Evolutionary conservation across 2,329 filamentous ascomycete species (phyloP).

Genomic region (Pseudocercospora ulei): DNA sequence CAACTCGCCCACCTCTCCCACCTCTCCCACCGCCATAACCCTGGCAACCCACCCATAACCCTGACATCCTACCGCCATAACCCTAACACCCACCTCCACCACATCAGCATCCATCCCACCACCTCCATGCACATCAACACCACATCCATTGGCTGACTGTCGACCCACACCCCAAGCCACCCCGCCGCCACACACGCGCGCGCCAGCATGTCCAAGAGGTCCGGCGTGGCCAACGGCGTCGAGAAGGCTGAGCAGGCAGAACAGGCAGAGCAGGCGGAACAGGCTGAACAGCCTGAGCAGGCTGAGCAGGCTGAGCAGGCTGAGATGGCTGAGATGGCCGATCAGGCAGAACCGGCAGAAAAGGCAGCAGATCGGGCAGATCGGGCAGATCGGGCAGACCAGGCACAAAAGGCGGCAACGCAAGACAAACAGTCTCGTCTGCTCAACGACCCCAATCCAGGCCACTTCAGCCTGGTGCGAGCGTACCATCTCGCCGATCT

Average conservation of each 20-base stretch:
- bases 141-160: too few species aligned
- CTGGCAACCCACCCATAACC: too few species aligned
- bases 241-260: constrained; percentile 35
- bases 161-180: too few species aligned
- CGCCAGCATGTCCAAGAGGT: constrained; percentile 54
- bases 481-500: constrained; percentile 69
- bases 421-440: constrained; percentile 68
- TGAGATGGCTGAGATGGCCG: constrained; percentile 44
- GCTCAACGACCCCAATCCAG: constrained; percentile 53
- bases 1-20: too few species aligned
- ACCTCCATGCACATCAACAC: too few species aligned
- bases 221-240: constrained; percentile 44
- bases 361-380: constrained; percentile 36
- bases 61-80: too few species aligned
- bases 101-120: too few species aligned
- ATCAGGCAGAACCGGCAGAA: constrained; percentile 34
- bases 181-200: too few species aligned
- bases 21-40: too few species aligned
- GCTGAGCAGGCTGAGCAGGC: constrained; percentile 54
- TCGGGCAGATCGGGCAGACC: constrained; percentile 41
- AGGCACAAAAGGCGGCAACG: constrained; percentile 36
- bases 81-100: too few species aligned
- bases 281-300: constrained; percentile 29
- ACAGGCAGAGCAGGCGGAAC: constrained; percentile 32
- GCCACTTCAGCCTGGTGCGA: constrained; percentile 56